Evolutionary conservation across 1,284 basidiomycete species (phyloP), one percentile per base, ranked within the genome.

Genomic region (Cutaneotrichosporon cavernicola): DNA sequence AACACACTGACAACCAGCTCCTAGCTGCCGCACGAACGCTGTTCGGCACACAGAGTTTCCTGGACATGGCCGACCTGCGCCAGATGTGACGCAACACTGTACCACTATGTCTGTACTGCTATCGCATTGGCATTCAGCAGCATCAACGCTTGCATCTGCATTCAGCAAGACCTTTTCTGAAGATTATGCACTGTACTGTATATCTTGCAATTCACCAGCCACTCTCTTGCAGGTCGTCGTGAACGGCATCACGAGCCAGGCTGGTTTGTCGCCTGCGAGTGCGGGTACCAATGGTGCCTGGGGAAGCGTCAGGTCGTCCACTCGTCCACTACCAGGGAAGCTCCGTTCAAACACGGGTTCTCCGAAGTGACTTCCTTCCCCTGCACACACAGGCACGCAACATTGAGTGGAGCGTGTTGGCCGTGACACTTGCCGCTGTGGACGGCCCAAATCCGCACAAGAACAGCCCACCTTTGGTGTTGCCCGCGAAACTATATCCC

Each of bases 31-130:
- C 77, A 0, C 68, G 74, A 40, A 77, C 74, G 7, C 63, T 81
- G 10, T 79, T 81, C 58, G 80, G 80, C 1, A 73, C 73, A 7
- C 73, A 77, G 58, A 70, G 71, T 6, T 81, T 80, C 53, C 60
- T 71, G 36, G 67, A 68, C 34, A 58, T 58, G 21, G 58, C 51
- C 55, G 58, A 58, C 38, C 38, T 56, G 55, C 38, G 22, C 55
- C 36, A 56, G 22, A 30, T 53, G 51, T 53, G 43, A 46, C 40
- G 34, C 34, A 51, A 26, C 30, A 53, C 31, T 53, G 51, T 53
- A 53, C 30, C 49, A 16, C 26, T 51, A 26, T 10, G 13, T 16
- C 49, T 11, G 26, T 16, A 51, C 30, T 22, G 49, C 38, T 40
- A 40, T 11, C 38, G 13, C 13, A 13, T 13, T 40, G 38, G 5